Percentiles rank a stretch among this genome's conserved stretches.
These are phyloP conservation scores for Taphrina pruni DNA, from an alignment of 1,139 yeast genomes.

Conservation along the genomic window DNA sequence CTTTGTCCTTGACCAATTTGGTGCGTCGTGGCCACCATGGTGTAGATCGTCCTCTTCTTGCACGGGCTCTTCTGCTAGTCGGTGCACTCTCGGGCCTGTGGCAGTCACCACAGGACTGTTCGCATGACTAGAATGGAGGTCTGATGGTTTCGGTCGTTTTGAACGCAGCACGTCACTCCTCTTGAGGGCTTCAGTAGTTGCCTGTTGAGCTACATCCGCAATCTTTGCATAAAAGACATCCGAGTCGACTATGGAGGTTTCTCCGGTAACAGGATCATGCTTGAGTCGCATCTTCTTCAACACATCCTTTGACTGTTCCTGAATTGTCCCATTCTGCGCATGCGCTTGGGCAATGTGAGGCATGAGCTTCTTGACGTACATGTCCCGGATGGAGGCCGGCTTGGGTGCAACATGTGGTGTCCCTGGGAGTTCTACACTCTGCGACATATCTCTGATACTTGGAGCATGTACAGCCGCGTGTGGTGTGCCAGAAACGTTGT, in stretches of 20 bases:
- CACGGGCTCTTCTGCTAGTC: conserved; percentile 1
- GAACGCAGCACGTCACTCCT: conserved; percentile 24
- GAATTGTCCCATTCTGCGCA: background rate
- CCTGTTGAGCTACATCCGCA: conserved; percentile 40
- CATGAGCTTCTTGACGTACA: conserved; percentile 30
- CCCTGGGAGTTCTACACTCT: conserved; percentile 16
- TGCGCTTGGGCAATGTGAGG: conserved; percentile 22
- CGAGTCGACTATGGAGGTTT: conserved; percentile 16
- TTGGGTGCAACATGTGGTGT: conserved; percentile 24
- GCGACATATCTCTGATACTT: conserved; percentile 4
- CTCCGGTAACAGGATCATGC: conserved; percentile 25
- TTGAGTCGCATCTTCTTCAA: conserved; percentile 14
- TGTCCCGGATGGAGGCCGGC: conserved; percentile 25
- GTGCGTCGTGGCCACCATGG: conserved; percentile 88
- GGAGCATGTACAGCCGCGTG: conserved; percentile 3
- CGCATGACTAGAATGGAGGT: background rate
- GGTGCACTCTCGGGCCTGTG: background rate
- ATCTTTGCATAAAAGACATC: conserved; percentile 33
- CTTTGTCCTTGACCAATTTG: conserved; percentile 91
- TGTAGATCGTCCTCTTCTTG: conserved; percentile 53
- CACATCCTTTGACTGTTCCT: conserved; percentile 23
- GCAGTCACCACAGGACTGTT: background rate
- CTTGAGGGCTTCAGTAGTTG: conserved; percentile 40
- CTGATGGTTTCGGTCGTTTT: conserved; percentile 16
- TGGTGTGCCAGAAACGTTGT: background rate